Evolutionary conservation across 2,329 filamentous ascomycete genomes (phyloP).

Genomic region (Hypoxylon sp.): DNA sequence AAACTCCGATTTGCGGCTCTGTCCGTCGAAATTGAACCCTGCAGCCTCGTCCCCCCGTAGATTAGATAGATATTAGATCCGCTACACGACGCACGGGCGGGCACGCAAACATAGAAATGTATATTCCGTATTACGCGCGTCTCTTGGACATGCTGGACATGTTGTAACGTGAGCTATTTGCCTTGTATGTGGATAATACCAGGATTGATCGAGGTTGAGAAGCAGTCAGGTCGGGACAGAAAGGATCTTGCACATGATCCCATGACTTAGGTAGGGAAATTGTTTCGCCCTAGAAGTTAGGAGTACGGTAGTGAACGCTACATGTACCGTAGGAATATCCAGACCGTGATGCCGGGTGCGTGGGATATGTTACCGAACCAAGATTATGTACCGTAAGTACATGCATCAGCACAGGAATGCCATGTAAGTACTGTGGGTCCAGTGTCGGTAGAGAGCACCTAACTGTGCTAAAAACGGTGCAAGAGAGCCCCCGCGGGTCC

Average conservation of each 20-base stretch:
- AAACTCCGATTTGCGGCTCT: slow-evolving; percentile 44
- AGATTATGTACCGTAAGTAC: slow-evolving; percentile 2
- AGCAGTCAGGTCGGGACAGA: slow-evolving; percentile 7
- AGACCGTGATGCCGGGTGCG: slow-evolving; percentile 31
- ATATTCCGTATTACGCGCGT: slow-evolving; percentile 24
- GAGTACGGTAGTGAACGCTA: background rate
- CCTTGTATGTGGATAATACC: slow-evolving; percentile 2
- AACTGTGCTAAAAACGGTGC: slow-evolving; percentile 14
- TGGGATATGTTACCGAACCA: slow-evolving; percentile 24
- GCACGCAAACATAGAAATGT: slow-evolving; percentile 12
- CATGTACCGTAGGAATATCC: background rate
- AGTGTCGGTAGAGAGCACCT: slow-evolving; percentile 13
- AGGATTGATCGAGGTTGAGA: slow-evolving; percentile 23
- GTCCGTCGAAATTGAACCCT: slow-evolving; percentile 30
- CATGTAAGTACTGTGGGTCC: slow-evolving; percentile 7
- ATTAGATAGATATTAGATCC: slow-evolving; percentile 30
- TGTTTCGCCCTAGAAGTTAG: slow-evolving; percentile 16
- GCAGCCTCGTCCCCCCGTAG: slow-evolving; percentile 34
- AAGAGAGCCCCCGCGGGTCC: slow-evolving; percentile 25
- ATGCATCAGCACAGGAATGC: slow-evolving; percentile 24
- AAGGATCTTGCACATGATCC: slow-evolving; percentile 27
- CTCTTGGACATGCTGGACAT: slow-evolving; percentile 2
- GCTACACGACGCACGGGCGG: slow-evolving; percentile 23
- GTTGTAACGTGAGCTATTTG: slow-evolving; percentile 9
- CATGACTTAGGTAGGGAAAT: slow-evolving; percentile 1